These are phyloP conservation scores for Colletotrichum orchidophilum DNA, from an alignment of 2,329 filamentous ascomycete species.

Conservation along the genomic window DNA sequence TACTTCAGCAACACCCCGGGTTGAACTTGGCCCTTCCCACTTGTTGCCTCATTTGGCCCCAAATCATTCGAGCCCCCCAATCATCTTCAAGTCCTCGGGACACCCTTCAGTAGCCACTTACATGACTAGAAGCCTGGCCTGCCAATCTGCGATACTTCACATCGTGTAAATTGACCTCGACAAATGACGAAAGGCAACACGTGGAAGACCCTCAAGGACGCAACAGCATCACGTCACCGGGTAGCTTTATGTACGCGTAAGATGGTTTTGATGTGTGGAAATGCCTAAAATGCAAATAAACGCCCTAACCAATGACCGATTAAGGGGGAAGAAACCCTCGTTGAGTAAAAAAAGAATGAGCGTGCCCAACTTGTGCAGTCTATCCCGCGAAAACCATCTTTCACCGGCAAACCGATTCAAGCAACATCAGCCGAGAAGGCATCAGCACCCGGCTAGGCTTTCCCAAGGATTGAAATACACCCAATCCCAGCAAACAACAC, in stretches of 20 bases:
- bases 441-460: not conserved
- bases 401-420: not conserved
- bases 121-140: not conserved
- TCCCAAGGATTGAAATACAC: not conserved
- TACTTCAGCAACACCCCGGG: not conserved
- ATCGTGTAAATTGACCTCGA: not conserved
- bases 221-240: not conserved
- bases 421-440: not conserved
- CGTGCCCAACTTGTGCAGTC: not conserved
- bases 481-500: not conserved
- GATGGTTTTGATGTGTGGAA: not conserved
- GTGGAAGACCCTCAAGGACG: not conserved
- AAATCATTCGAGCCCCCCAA: not conserved
- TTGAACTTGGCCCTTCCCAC: not conserved
- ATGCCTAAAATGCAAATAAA: not conserved
- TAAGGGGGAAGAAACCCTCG: not conserved
- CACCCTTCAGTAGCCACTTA: not conserved
- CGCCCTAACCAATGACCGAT: not conserved
- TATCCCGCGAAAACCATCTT: not conserved
- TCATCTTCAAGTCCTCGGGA: not conserved
- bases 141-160: not conserved
- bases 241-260: not conserved
- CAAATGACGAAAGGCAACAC: not conserved
- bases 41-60: not conserved
- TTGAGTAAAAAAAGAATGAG: not conserved